phyloP scores from a whole-genome alignment of 257 asterid genomes.

The Salvia rosmarinus region DNA sequence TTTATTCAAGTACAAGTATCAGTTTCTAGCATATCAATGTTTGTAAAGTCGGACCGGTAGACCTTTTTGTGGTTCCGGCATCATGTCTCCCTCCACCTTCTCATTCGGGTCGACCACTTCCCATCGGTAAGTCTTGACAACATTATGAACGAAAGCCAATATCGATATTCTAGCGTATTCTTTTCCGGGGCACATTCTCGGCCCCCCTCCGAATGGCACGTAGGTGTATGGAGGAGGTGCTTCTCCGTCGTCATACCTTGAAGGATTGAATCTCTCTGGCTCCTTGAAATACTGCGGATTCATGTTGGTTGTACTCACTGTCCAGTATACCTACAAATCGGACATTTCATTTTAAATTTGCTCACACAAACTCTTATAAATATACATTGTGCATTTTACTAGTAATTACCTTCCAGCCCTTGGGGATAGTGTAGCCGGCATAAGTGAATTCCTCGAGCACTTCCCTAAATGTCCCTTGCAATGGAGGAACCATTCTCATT shows the following conservation, averaged over 20 bases:
- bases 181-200: constrained; percentile 78
- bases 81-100: constrained; percentile 76
- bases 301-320: constrained; percentile 60
- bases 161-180: constrained; percentile 74
- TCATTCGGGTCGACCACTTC: constrained; percentile 62
- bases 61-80: constrained; percentile 76
- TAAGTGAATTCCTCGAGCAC: constrained; percentile 58
- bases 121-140: constrained; percentile 60
- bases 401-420: constrained; percentile 74
- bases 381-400: too few relatives aligned
- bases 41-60: constrained; percentile 56
- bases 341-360: not conserved
- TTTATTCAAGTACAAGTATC: not conserved
- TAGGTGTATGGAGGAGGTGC: constrained; percentile 54
- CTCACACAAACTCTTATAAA: too few relatives aligned
- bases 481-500: constrained; percentile 74
- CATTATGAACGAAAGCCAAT: constrained; percentile 58
- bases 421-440: constrained; percentile 77
- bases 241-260: constrained; percentile 56
- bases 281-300: constrained; percentile 55
- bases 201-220: constrained; percentile 80
- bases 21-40: not conserved
- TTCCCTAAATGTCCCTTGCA: constrained; percentile 75
- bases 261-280: constrained; percentile 63
- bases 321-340: constrained; percentile 64